Base-by-base conservation (phyloP, 495 filamentous ascomycete species). In the Penicillium atrosanguineum region DNA sequence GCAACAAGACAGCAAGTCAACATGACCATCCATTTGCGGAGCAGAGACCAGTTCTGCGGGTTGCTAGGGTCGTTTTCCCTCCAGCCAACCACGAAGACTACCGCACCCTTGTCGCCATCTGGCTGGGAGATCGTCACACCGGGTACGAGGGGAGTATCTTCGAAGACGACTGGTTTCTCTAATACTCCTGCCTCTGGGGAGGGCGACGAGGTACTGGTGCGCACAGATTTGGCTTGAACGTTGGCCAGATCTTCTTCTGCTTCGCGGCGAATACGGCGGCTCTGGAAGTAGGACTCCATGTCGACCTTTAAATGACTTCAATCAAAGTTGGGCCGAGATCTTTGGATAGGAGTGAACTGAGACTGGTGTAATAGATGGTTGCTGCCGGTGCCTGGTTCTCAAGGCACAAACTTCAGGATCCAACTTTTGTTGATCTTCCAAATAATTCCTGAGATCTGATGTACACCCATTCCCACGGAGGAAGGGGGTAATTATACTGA, bases 41-140 rank as follows among this genome's bases (percentile, higher is more conserved):
- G 19, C 15, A 59, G 12, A 14, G 45, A 37, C 53, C 45, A 59
- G 11, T 50, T 50, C 25, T 43, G 46, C 0, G 56, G 52, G 16
- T 56, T 59, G 46, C 52, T 59, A 7, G 56, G 28, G 6, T 59
- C 55, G 7, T 58, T 58, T 4, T 58, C 50, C 19, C 41, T 54
- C 50, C 55, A 58, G 1, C 50, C 44, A 16, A 59, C 56, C 36
- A 49, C 28, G 21, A 46, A 56, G 45, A 51, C 40, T 36, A 46
- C 12, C 3, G 44, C 48, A 16, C 43, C 43, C 14, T 59, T 43
- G 42, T 4, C 31, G 18, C 49, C 56, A 7, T 59, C 34, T 15
- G 40, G 45, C 3, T 26, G 53, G 2, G 46, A 56, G 14, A 59
- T 42, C 3, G 36, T 44, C 0, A 59, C 56, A 43, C 48, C 48